Evolutionary conservation across 139 green algal genomes (phyloP), one percentile per base, ranked within the genome.

Genomic region (Coelastrella sp.): DNA sequence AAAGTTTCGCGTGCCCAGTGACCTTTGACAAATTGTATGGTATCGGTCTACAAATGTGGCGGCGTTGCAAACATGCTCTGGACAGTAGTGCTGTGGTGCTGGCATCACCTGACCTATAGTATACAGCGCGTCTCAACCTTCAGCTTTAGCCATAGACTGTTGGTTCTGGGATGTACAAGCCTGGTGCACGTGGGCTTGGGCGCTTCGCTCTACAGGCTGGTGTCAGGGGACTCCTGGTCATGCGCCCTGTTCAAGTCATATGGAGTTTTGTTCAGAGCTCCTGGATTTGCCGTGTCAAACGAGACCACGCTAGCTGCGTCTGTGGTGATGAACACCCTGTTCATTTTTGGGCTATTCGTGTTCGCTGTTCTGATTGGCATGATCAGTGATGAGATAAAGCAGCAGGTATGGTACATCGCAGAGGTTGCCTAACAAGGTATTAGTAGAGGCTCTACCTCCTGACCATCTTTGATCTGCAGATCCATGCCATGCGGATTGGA

Each of bases 301-400:
- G 87, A 78, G 66, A 22, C n/a, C 4, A 87, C 78, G 3, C n/a
- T 75, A 12, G 78, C 66, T 8, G 87, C 76, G 7, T 86, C 78
- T 17, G 20, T 91, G 65, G 87, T 91, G 63, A 65, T 91, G 3
- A 91, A 91, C 63, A 79, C 60, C n/a, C 76, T 91, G 7, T 86
- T 91, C 63, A 87, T 91, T n/a, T 91, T 87, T 59, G 61, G 78
- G 4, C 20, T 91, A 6, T 91, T 91, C 82, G 87, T 91, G n/a
- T 91, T 91, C 85, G 87, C 87, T 9, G 60, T 78, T 8, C n/a
- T 91, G n/a, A 65, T 91, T 14, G 78, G 87, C 63, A 74, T 79
- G 20, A 73, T 85, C 8, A 63, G 63, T 56, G 87, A 91, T 17
- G 87, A 91, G 22, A 75, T 91, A 61, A 91, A 91, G 65, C 63